Conservation (phyloP, 2,329 filamentous ascomycete genomes). For the Madurella mycetomatis region DNA sequence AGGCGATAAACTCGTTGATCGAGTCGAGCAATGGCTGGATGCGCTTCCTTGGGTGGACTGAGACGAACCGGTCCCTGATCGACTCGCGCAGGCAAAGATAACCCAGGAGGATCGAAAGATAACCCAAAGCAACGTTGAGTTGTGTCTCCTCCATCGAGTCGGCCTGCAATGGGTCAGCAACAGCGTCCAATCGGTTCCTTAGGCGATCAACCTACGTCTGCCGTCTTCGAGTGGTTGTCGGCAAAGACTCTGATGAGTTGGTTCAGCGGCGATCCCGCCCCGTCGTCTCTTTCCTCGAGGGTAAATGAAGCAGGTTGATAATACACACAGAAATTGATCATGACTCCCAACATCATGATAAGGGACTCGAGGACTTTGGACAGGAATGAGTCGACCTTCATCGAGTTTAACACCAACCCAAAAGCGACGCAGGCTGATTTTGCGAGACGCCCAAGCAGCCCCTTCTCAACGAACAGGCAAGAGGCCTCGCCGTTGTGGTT, state of each 20-base stretch:
- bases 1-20: slow-evolving; percentile 51
- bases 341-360: slow-evolving; percentile 71
- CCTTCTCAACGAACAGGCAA: slow-evolving; percentile 60
- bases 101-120: slow-evolving; percentile 77
- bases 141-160: slow-evolving; percentile 71
- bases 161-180: slow-evolving; percentile 43
- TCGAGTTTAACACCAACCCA: slow-evolving; percentile 41
- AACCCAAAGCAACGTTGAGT: slow-evolving; percentile 79
- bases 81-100: slow-evolving; percentile 63
- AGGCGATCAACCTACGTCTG: slow-evolving; percentile 55
- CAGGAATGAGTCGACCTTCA: slow-evolving; percentile 46
- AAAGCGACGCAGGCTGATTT: slow-evolving; percentile 51
- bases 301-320: slow-evolving; percentile 56
- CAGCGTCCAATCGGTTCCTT: neutral
- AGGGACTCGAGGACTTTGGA: slow-evolving; percentile 61
- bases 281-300: slow-evolving; percentile 39
- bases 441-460: slow-evolving; percentile 47
- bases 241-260: slow-evolving; percentile 62
- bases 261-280: slow-evolving; percentile 46
- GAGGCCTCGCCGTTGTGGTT: slow-evolving; percentile 73
- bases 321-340: slow-evolving; percentile 85
- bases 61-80: slow-evolving; percentile 41
- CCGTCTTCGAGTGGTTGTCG: slow-evolving; percentile 59
- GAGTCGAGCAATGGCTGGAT: slow-evolving; percentile 46
- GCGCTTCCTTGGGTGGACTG: slow-evolving; percentile 40